Conservation (phyloP, 441 rosid genomes). For the Adansonia grandidieri region DNA sequence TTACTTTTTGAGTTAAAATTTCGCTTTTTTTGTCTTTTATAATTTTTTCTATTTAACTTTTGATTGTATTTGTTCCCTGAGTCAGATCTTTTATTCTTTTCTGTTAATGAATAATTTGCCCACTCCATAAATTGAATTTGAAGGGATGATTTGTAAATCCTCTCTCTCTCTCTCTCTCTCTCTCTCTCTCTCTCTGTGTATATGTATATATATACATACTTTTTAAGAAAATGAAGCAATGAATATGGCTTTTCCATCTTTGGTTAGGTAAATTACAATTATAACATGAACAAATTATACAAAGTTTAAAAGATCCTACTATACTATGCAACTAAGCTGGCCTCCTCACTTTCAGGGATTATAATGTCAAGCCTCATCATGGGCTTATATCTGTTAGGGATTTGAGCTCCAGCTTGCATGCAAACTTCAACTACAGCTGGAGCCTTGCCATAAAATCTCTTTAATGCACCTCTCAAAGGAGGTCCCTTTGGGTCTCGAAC, state of each 20-base stretch:
- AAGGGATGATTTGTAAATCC: too few species aligned
- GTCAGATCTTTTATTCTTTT: too few species aligned
- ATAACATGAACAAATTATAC: slow-evolving; percentile 9
- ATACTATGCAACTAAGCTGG: slow-evolving; percentile 49
- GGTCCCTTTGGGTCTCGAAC: slow-evolving; percentile 69
- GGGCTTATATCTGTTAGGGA: slow-evolving; percentile 64
- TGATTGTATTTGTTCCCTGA: too few species aligned
- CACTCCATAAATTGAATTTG: too few species aligned
- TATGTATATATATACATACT: too few species aligned
- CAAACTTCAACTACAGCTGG: slow-evolving; percentile 28
- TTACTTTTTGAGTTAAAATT: too few species aligned
- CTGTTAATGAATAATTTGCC: too few species aligned
- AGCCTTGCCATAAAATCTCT: slow-evolving; percentile 50
- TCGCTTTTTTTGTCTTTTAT: too few species aligned
- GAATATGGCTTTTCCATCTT: not conserved
- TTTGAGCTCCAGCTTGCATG: slow-evolving; percentile 63
- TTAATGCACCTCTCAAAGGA: slow-evolving; percentile 61
- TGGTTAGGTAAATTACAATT: not conserved
- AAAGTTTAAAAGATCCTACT: not conserved
- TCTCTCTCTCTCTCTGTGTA: not conserved
- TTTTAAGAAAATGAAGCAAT: slow-evolving; percentile 1
- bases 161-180: not conserved
- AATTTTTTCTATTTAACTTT: too few species aligned
- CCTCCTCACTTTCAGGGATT: slow-evolving; percentile 67
- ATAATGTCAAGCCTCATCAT: slow-evolving; percentile 86